These are phyloP conservation scores for Pneumocystis murina DNA, from an alignment of 1,139 yeast genomes.

Conservation along the genomic window DNA sequence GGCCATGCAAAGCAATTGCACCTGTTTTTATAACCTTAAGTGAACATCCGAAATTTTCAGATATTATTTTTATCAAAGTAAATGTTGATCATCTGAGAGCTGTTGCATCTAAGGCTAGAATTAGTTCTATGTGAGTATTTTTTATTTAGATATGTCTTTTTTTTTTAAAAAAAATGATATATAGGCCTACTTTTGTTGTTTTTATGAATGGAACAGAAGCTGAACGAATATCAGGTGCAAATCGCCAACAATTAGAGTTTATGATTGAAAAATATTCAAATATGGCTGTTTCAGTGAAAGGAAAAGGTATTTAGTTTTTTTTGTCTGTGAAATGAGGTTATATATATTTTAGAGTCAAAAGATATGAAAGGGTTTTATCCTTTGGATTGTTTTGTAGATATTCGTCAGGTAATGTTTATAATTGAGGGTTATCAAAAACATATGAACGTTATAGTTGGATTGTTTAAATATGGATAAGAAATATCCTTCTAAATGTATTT, in stretches of 20 bases:
- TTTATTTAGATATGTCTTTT: neutral
- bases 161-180: neutral
- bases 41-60: conserved; percentile 24
- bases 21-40: conserved; percentile 59
- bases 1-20: conserved; percentile 78
- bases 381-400: neutral
- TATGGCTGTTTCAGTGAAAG: neutral
- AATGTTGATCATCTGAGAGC: conserved; percentile 63
- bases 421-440: neutral
- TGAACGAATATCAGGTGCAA: conserved; percentile 62
- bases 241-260: conserved; percentile 20
- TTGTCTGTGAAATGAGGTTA: conserved; percentile 1
- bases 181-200: conserved; percentile 56
- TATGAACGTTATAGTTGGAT: neutral
- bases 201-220: conserved; percentile 53
- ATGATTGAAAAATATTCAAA: conserved; percentile 3
- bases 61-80: conserved; percentile 50
- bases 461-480: conserved; percentile 7
- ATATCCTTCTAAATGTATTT: neutral
- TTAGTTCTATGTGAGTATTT: conserved; percentile 45
- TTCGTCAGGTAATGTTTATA: neutral
- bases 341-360: neutral
- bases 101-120: conserved; percentile 51
- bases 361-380: neutral
- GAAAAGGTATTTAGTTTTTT: neutral